phyloP scores from a whole-genome alignment of 73 alveolate genomes.

The Tetrahymena malaccensis region DNA sequence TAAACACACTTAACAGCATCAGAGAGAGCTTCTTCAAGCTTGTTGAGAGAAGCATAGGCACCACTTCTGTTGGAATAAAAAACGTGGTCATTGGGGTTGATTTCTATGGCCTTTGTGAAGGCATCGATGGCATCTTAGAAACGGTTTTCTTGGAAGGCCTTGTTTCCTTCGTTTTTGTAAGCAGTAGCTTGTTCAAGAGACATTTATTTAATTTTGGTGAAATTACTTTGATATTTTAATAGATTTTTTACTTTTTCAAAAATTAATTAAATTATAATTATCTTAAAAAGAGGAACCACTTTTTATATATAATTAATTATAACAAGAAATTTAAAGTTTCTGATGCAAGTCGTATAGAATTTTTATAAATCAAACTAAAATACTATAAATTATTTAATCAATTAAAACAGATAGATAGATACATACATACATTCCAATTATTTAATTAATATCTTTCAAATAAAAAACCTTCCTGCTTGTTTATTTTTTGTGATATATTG shows the following conservation, averaged over 20 bases:
- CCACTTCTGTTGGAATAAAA: constrained; percentile 81
- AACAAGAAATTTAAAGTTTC: neutral
- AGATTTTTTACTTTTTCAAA: neutral
- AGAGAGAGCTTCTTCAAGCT: constrained; percentile 26
- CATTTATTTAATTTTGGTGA: neutral
- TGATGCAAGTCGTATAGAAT: neutral
- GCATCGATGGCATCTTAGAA: constrained; percentile 87
- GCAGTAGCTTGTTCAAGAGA: neutral
- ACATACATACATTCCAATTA: neutral
- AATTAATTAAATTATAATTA: neutral
- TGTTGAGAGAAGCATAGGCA: constrained; percentile 36
- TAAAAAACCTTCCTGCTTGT: neutral
- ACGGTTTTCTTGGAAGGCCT: constrained; percentile 80
- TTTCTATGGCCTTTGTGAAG: constrained; percentile 87
- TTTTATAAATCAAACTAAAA: neutral
- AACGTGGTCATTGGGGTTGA: constrained; percentile 89
- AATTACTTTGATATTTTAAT: neutral
- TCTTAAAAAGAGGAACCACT: neutral
- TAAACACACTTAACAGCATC: constrained; percentile 87
- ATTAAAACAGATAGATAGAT: neutral
- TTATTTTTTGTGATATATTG: neutral
- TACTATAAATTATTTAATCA: too few species aligned
- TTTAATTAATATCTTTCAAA: neutral
- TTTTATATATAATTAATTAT: neutral
- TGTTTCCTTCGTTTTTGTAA: constrained; percentile 73